Evolutionary conservation across 179 eudicot species (phyloP), one percentile per base, ranked within the genome.

Genomic region (Amaranthus tricolor): DNA sequence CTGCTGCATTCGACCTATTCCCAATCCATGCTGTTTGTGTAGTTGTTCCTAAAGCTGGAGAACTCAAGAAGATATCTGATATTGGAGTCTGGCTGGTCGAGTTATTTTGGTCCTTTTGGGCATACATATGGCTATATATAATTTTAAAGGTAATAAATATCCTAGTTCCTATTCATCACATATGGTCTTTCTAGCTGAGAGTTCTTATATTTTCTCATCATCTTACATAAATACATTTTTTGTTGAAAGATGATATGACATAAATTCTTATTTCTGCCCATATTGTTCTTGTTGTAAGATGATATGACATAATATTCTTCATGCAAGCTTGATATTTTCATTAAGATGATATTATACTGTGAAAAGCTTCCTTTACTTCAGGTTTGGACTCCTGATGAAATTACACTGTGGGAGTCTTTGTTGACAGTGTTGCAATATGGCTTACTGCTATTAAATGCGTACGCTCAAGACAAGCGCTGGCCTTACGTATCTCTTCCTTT

Each of bases 21-120:
- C 98, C 98, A 9, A 94, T 94, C 78, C 98, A 94, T 79, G 98
- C 98, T 56, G 96, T 94, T 66, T 94, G 98, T 78, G 98, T 94
- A 9, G 84, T 94, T 74, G 94, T 94, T 61, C 97, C 98, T 31
- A 94, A 89, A 86, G 92, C 96, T 80, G 97, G 98, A 80, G 92
- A 91, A 67, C 72, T 91, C 76, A 93, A 94, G 76, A 94, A 90
- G 89, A 94, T 94, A 77, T 87, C 98, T 45, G 97, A 94, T 80
- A 13, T 94, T 54, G 97, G 98, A 76, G 97, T 94, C 53, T 94
- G 98, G 98, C 82, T 94, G 54, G 96, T 94, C 31, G 98, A 89
- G 83, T 87, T 94, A 71, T 85, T 88, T 85, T 94, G 98, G 97
- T 94, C 98, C 53, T 94, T 94, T 78, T 94, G 98, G 98, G 97